Base-by-base conservation (phyloP, 2,329 filamentous ascomycete species). In the Cercospora sojina region DNA sequence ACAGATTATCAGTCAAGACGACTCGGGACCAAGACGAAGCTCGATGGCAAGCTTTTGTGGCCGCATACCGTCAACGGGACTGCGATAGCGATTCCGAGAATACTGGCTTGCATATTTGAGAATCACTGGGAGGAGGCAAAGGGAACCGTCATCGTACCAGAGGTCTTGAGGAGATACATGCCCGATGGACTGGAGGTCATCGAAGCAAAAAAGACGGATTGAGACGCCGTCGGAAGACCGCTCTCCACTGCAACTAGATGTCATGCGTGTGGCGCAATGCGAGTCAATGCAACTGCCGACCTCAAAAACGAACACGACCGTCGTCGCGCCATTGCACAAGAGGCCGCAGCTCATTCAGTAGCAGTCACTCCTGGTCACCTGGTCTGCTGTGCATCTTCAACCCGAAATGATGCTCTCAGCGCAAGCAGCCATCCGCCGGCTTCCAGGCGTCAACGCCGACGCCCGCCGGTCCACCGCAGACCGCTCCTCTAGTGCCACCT, bases 61-160 rank as follows among this genome's bases (percentile, higher is more conserved):
- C 92, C 93, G 13, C 92, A 91, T 81, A 99, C 95, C 0, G 84
- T 96, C 41, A 99, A 99, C 77, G 96, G 94, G 0, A 99, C 95
- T 1, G 95, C 94, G 0, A 83, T 98, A 74, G 95, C 95, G 0
- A 90, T 98, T 41, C 95, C 95, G 3, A 85, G 95, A 61, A 91
- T 99, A 12, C 77, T 99, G 66, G 93, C 95, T 25, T 93, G 93
- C 5, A 84, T 99, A 59, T 77, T 99, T 70, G 95, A 99, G 83
- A 92, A 93, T 74, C 90, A 92, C 0, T 99, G 93, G 91, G 87
- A 95, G 74, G 90, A 93, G 74, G 75, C 82, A 25, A 84, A 83
- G 20, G 83, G 83, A 73, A 86, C 85, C 1, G 91, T 98, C 7
- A 81, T 83, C 1, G 86, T 99, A 6, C 95, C 95, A 0, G 87